Percentiles rank a stretch among this genome's conserved stretches.
phyloP scores from a whole-genome alignment of 176 grass and related monocot genomes.

The Bothriochloa decipiens region DNA sequence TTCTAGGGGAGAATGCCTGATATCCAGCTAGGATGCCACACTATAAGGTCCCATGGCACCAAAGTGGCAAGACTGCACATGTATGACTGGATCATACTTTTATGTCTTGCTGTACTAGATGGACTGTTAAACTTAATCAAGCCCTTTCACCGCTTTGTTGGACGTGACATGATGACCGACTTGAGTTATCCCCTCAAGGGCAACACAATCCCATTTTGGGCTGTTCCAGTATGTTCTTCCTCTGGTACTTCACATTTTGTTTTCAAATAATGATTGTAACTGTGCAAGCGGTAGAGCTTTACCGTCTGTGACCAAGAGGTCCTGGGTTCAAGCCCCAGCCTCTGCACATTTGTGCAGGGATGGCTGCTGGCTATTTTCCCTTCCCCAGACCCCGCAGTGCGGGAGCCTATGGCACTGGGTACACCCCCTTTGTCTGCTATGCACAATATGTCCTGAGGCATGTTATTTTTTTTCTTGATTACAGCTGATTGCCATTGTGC shows the following conservation, averaged over 20 bases:
- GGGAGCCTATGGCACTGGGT: too few relatives aligned
- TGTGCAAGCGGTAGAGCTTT: too few relatives aligned
- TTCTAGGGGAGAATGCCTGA: conserved; percentile 56
- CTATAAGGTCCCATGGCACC: conserved; percentile 64
- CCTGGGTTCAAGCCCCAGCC: too few relatives aligned
- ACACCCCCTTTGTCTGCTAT: too few relatives aligned
- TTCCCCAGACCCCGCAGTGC: too few relatives aligned
- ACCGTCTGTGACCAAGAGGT: too few relatives aligned
- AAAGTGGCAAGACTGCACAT: conserved; percentile 63
- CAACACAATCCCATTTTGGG: conserved; percentile 77
- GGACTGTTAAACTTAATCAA: conserved; percentile 71
- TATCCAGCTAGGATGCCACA: conserved; percentile 58
- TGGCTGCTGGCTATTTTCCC: too few relatives aligned
- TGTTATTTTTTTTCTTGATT: conserved; percentile 25
- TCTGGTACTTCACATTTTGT: background rate
- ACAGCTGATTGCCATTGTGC: conserved; percentile 58
- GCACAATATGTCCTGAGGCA: background rate
- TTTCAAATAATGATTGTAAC: background rate
- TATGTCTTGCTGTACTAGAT: conserved; percentile 51
- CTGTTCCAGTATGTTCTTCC: conserved; percentile 60
- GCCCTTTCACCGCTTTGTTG: conserved; percentile 78
- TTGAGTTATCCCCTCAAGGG: conserved; percentile 65
- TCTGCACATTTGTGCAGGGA: too few relatives aligned
- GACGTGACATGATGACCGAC: conserved; percentile 72
- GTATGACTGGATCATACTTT: conserved; percentile 77